Percentiles rank a stretch among this genome's conserved stretches.
phyloP scores from a whole-genome alignment of 164 flowering plant species.

The Vitis rotundifolia region DNA sequence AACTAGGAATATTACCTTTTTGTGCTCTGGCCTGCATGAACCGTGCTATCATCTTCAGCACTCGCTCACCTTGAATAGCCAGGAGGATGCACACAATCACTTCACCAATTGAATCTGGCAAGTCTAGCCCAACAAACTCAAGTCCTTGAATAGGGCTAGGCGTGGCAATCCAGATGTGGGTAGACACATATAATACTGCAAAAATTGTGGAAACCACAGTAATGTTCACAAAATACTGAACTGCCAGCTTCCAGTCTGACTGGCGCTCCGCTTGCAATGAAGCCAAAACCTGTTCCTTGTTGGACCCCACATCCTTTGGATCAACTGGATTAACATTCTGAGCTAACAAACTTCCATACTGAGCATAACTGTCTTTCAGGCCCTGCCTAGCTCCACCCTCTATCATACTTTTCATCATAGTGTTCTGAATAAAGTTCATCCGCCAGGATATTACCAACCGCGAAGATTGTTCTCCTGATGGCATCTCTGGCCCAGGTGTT shows the following conservation, averaged over 20 bases:
- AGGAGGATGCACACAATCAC: conserved; percentile 71
- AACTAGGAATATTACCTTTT: conserved; percentile 49
- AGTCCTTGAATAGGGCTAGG: conserved; percentile 82
- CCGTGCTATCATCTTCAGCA: conserved; percentile 66
- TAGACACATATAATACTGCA: conserved; percentile 63
- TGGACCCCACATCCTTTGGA: conserved; percentile 52
- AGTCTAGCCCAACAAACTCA: conserved; percentile 90
- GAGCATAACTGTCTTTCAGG: conserved; percentile 75
- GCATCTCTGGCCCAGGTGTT: conserved; percentile 81
- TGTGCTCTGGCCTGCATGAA: conserved; percentile 87
- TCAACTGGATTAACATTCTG: conserved; percentile 63
- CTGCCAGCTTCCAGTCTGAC: conserved; percentile 79
- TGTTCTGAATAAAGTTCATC: conserved; percentile 84
- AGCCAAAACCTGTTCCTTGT: conserved; percentile 77
- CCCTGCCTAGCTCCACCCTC: conserved; percentile 91
- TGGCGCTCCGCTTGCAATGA: conserved; percentile 74
- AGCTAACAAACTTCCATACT: conserved; percentile 50
- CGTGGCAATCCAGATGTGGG: conserved; percentile 60
- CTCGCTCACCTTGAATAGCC: conserved; percentile 78
- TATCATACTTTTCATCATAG: conserved; percentile 95
- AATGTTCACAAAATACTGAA: conserved; percentile 77
- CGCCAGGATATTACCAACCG: conserved; percentile 85
- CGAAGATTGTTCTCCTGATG: conserved; percentile 73
- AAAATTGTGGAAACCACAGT: conserved; percentile 67
- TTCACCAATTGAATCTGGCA: conserved; percentile 97